These are phyloP conservation scores for Emergomyces pasteurianus DNA, from an alignment of 2,329 filamentous ascomycete genomes.

Conservation along the genomic window DNA sequence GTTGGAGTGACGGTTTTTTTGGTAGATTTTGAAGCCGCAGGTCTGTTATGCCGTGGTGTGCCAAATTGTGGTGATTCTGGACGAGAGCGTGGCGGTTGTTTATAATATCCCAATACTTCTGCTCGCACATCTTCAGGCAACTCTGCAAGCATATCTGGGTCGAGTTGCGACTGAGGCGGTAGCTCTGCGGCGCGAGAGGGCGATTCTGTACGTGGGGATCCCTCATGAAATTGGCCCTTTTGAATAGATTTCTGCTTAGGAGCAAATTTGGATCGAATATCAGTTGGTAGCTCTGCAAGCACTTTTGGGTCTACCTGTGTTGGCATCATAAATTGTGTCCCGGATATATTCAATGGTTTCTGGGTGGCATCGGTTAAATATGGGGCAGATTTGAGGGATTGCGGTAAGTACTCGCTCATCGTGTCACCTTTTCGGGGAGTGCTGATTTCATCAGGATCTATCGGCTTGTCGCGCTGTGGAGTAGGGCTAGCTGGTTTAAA, in stretches of 20 bases:
- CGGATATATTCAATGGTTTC: constrained; percentile 62
- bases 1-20: constrained; percentile 49
- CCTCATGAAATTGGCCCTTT: constrained; percentile 15
- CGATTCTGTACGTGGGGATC: constrained; percentile 21
- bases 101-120: constrained; percentile 67
- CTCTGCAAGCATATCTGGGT: constrained; percentile 70
- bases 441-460: constrained; percentile 39
- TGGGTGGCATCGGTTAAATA: constrained; percentile 31
- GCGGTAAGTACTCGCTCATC: constrained; percentile 12
- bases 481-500: constrained; percentile 43
- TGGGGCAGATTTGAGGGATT: constrained; percentile 20
- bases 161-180: constrained; percentile 62
- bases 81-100: constrained; percentile 17
- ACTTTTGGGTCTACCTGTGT: constrained; percentile 67
- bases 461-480: constrained; percentile 12
- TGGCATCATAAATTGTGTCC: constrained; percentile 88
- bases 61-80: constrained; percentile 29
- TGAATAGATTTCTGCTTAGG: constrained; percentile 37
- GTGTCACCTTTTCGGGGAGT: constrained; percentile 29
- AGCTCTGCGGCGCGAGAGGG: constrained; percentile 29
- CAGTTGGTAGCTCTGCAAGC: constrained; percentile 67
- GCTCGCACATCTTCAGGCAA: constrained; percentile 76
- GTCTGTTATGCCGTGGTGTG: constrained; percentile 33
- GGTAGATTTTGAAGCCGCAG: constrained; percentile 12
- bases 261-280: constrained; percentile 67